phyloP scores from a whole-genome alignment of 2,329 filamentous ascomycete genomes.

The Ophiostoma piceae region DNA sequence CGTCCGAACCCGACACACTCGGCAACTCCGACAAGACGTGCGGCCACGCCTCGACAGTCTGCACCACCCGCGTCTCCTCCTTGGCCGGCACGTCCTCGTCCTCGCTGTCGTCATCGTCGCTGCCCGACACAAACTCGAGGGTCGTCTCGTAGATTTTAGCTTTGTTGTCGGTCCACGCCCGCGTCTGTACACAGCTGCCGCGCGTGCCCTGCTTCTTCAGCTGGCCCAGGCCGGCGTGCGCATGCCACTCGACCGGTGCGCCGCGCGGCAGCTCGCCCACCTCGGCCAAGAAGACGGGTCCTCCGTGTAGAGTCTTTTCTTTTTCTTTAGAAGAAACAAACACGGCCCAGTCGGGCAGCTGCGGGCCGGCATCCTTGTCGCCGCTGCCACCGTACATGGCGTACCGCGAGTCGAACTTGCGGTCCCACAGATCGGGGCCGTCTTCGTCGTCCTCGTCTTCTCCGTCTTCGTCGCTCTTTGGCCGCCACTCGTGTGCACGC shows the following conservation, averaged over 20 bases:
- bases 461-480: slow-evolving; percentile 30
- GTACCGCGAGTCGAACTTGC: slow-evolving; percentile 52
- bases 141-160: slow-evolving; percentile 12
- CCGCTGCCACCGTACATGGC: slow-evolving; percentile 36
- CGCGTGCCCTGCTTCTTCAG: slow-evolving; percentile 25
- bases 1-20: slow-evolving; percentile 3
- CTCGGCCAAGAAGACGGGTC: slow-evolving; percentile 66
- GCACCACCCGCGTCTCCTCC: neutral
- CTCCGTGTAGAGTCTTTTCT: neutral
- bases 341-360: slow-evolving; percentile 49
- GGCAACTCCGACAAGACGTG: neutral
- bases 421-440: slow-evolving; percentile 64
- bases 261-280: slow-evolving; percentile 70
- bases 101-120: slow-evolving; percentile 11
- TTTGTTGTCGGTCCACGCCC: neutral
- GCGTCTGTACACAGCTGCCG: slow-evolving; percentile 5
- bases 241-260: slow-evolving; percentile 79
- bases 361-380: slow-evolving; percentile 20
- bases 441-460: slow-evolving; percentile 48
- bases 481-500: slow-evolving; percentile 38
- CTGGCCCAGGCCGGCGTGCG: slow-evolving; percentile 53
- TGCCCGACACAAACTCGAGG: neutral
- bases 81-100: neutral
- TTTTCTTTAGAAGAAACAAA: slow-evolving; percentile 30
- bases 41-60: slow-evolving; percentile 19